Evolutionary conservation across 2,329 filamentous ascomycete genomes (phyloP).

Genomic region (Monascus ruber): DNA sequence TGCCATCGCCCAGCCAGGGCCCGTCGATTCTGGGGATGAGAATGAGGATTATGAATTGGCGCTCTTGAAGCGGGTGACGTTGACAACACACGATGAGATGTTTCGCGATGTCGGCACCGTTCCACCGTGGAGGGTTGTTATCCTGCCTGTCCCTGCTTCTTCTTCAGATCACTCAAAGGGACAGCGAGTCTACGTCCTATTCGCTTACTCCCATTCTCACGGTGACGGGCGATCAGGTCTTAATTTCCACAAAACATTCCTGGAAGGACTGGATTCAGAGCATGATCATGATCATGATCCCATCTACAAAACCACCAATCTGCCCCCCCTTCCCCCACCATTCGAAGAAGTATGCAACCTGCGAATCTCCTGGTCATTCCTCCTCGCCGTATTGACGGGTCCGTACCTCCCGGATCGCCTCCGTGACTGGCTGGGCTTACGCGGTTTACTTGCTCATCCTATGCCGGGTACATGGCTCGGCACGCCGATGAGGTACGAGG

Average conservation of each 20-base stretch:
- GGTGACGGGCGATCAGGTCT: constrained; percentile 35
- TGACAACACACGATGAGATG: neutral
- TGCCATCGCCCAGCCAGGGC: neutral
- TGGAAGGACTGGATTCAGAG: constrained; percentile 10
- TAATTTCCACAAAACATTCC: constrained; percentile 33
- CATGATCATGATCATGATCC: neutral
- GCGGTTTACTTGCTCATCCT: constrained; percentile 13
- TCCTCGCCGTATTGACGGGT: constrained; percentile 30
- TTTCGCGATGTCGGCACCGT: constrained; percentile 4
- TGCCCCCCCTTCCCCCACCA: constrained; percentile 18
- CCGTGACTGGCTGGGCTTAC: constrained; percentile 20
- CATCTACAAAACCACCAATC: constrained; percentile 7
- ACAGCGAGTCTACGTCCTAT: constrained; percentile 24
- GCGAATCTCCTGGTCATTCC: constrained; percentile 34
- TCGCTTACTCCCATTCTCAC: constrained; percentile 34
- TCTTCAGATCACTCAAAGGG: neutral
- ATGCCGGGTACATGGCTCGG: constrained; percentile 25
- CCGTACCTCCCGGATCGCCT: constrained; percentile 27
- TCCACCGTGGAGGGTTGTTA: constrained; percentile 36
- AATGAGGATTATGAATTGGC: neutral
- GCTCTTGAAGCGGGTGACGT: neutral
- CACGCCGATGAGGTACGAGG: constrained; percentile 14
- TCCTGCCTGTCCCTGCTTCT: constrained; percentile 20
- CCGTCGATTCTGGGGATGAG: neutral
- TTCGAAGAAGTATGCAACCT: constrained; percentile 30